Conservation (phyloP, 805 yeast genomes). For the Torulaspora maleeae region DNA sequence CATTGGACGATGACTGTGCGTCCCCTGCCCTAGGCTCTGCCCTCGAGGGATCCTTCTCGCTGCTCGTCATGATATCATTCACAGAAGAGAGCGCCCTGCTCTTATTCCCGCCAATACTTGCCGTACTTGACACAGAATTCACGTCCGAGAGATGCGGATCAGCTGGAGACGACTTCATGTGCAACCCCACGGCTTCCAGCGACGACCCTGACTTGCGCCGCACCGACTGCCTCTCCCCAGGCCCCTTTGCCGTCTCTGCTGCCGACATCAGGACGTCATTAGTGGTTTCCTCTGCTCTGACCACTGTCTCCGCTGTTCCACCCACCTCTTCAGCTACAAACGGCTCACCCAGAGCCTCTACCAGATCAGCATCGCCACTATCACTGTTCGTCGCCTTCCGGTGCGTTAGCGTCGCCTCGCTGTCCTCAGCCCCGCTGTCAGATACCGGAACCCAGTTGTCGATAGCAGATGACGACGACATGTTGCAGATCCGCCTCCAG, state of each 20-base stretch:
- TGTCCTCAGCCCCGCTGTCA: constrained; percentile 12
- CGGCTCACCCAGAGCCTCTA: constrained; percentile 1
- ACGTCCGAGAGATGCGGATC: constrained; percentile 29
- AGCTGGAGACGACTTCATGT: constrained; percentile 30
- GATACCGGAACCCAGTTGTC: constrained; percentile 27
- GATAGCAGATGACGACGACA: constrained; percentile 10
- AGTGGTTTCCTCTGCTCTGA: background rate
- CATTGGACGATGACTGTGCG: constrained; percentile 2
- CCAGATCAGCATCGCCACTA: background rate
- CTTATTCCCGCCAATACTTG: constrained; percentile 10
- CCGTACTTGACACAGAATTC: constrained; percentile 20
- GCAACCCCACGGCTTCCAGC: constrained; percentile 13
- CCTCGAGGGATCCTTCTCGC: constrained; percentile 9
- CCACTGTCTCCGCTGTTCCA: background rate
- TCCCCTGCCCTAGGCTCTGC: background rate
- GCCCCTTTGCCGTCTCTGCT: constrained; percentile 1
- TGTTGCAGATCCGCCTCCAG: background rate
- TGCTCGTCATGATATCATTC: constrained; percentile 13
- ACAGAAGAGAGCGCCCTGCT: constrained; percentile 22
- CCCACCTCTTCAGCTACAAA: background rate
- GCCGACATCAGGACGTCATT: background rate
- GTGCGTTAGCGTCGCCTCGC: constrained; percentile 10
- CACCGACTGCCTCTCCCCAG: background rate
- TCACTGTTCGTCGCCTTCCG: constrained; percentile 3
- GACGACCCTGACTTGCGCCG: constrained; percentile 15